A percentile compares a stretch with the other conserved stretches of the same genome.
Conservation (phyloP, 2,329 filamentous ascomycete genomes). For the Didymella keratinophila region DNA sequence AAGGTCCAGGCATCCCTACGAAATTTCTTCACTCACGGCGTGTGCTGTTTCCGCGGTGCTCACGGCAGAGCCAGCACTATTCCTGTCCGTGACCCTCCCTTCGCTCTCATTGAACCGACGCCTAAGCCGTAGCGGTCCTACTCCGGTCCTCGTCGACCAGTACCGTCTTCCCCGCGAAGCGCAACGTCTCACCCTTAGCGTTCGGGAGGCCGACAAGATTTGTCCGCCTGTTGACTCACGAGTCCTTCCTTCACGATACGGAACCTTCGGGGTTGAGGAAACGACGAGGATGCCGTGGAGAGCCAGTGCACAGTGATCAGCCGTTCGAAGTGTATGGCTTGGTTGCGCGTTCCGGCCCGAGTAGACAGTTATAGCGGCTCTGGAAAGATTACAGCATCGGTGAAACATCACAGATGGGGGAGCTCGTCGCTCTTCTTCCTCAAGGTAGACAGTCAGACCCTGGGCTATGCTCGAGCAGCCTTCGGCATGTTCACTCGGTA, state of each 20-base stretch:
- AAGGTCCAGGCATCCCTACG: background rate
- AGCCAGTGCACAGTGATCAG: conserved; percentile 4
- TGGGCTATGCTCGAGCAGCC: background rate
- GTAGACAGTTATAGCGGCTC: conserved; percentile 16
- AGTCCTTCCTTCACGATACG: background rate
- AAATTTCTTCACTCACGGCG: background rate
- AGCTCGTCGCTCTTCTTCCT: background rate
- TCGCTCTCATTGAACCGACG: conserved; percentile 4
- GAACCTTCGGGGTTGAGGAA: background rate
- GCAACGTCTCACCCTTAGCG: conserved; percentile 8
- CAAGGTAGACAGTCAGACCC: background rate
- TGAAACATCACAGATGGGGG: background rate
- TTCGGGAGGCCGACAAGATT: background rate
- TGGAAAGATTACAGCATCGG: conserved; percentile 3
- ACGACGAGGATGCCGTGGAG: background rate
- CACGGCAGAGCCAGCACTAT: background rate
- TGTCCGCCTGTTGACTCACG: conserved; percentile 5
- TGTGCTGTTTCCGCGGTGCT: background rate
- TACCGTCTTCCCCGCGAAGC: conserved; percentile 12
- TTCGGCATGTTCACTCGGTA: background rate
- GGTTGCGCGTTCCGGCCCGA: conserved; percentile 5
- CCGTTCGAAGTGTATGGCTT: background rate
- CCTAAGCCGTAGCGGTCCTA: conserved; percentile 12
- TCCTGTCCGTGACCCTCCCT: background rate
- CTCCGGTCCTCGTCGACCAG: conserved; percentile 1